These are phyloP conservation scores for Lepidopterella palustris DNA, from an alignment of 495 filamentous ascomycete genomes.

Conservation along the genomic window DNA sequence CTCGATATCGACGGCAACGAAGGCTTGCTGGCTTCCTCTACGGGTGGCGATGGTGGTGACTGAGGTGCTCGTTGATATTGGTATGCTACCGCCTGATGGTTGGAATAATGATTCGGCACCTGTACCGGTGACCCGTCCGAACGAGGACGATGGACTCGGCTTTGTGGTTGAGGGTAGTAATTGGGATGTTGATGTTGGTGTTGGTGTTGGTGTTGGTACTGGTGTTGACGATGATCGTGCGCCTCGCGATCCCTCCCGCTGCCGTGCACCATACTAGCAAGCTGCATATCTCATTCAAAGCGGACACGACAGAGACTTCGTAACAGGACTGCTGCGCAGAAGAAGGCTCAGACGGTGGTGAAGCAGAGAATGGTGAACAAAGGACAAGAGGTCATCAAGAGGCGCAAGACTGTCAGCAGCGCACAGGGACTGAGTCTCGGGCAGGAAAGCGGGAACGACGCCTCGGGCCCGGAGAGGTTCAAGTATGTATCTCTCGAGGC, in stretches of 20 bases:
- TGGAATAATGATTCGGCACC: slow-evolving; percentile 5
- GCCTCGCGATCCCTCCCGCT: slow-evolving; percentile 29
- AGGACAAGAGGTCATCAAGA: not conserved
- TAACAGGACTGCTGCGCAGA: slow-evolving; percentile 7
- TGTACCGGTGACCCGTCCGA: slow-evolving; percentile 3
- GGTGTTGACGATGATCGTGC: slow-evolving; percentile 19
- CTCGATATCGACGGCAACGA: slow-evolving; percentile 39
- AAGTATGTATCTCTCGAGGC: slow-evolving; percentile 18
- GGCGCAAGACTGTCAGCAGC: slow-evolving; percentile 6
- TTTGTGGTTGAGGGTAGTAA: not conserved
- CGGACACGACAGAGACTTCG: slow-evolving; percentile 19
- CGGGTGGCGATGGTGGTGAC: slow-evolving; percentile 30
- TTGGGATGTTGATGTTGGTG: slow-evolving; percentile 11
- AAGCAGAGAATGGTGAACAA: not conserved
- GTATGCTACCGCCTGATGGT: slow-evolving; percentile 15
- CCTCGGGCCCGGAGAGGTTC: slow-evolving; percentile 24
- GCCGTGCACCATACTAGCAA: slow-evolving; percentile 33
- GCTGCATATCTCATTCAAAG: slow-evolving; percentile 30
- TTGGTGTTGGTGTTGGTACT: slow-evolving; percentile 13
- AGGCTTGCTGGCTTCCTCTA: slow-evolving; percentile 32
- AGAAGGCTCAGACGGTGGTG: not conserved
- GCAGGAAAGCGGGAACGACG: slow-evolving; percentile 18
- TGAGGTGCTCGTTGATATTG: slow-evolving; percentile 27
- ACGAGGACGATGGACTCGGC: slow-evolving; percentile 1
- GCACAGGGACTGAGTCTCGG: not conserved